Evolutionary conservation across 1,139 yeast genomes (phyloP), one percentile per base, ranked within the genome.

Genomic region (Taphrina flavorubra): DNA sequence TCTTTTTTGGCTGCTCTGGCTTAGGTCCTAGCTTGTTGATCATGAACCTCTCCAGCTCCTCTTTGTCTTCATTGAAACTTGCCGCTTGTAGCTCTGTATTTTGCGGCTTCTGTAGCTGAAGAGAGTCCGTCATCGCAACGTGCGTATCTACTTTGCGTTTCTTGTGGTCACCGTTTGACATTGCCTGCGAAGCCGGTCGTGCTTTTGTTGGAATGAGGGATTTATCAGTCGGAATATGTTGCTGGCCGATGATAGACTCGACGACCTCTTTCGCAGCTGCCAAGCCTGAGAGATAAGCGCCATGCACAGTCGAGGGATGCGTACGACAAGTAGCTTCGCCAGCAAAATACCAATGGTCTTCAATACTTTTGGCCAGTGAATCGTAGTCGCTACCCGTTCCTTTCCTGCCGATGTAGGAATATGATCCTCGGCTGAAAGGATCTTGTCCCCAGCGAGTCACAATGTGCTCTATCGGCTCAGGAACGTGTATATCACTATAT

Each of bases 401-500:
- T 31, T 79, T 81, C 10, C 75, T 74, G 1, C 83, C 83, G 25
- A 81, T 80, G 70, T 79, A 81, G 2, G 82, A 80, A 70, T 77
- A 81, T 1, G 83, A 76, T 4, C 83, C 83, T 34, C 77, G 72
- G 1, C 81, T 71, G 70, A 77, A 79, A 1, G 80, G 80, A 69
- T 81, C 83, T 31, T 77, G 75, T 66, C 80, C 82, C 83, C 83
- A 81, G 42, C 81, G 72, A 0, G 83, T 80, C n/a, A 81, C 81
- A 11, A 80, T 74, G 11, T 78, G 73, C 71, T 81, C 83, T 1
- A 75, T 75, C n/a, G 80, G 76, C 36, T 71, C 72, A 7, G 77
- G 75, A 6, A 65, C 58, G 1, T 71, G 60, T 42, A 68, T 71
- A 16, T 71, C 71, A 0, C 77, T 75, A 71, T 76, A 78, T 10